Base-by-base conservation (phyloP, 73 alveolate species). In the Stentor coeruleus region DNA sequence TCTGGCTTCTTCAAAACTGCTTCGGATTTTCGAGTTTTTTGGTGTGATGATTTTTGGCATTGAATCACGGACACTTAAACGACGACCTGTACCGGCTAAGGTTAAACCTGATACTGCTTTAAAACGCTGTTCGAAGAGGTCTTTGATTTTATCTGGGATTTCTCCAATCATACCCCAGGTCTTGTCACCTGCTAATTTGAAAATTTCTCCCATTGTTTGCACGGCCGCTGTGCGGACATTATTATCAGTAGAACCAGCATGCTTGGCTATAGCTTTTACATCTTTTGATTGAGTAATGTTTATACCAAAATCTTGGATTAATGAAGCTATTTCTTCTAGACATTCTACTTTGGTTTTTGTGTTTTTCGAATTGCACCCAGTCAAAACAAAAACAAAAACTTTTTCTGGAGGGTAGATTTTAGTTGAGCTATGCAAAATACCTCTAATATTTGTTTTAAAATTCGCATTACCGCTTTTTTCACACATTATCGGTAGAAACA, bases 401-500 rank as follows among this genome's bases (percentile, higher is more conserved):
- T 58, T 76, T 39, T 81, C 38, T 28, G 81, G 77, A 59, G 42
- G 84, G 59, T 85, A 85, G 3, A 88, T 39, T 11, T 82, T 73
- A 38, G 74, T 74, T n/a, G 66, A 57, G 74, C 72, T 79, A 38
- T 39, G 77, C 28, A 88, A 3, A 37, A 85, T 58, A 57, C 41
- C 84, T 81, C 81, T 84, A 11, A 80, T 82, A 40, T 77, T 72
- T 37, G 84, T 88, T 74, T 76, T 77, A 74, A 88, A 3, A 20
- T 59, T 42, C 36, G 74, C 83, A 42, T 85, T 79, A 2, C 94
- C 91, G 4, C 85, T 35, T 75, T 88, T 85, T 3, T 88, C 94
- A 39, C 77, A 14, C 2, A 85, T 58, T 3, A 58, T 40, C 4
- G 88, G 82, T 1, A 87, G 31, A 36, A 88, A 42, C 0, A 85